Conservation (phyloP, 2,329 filamentous ascomycete genomes). For the Bipolaris bicolor region DNA sequence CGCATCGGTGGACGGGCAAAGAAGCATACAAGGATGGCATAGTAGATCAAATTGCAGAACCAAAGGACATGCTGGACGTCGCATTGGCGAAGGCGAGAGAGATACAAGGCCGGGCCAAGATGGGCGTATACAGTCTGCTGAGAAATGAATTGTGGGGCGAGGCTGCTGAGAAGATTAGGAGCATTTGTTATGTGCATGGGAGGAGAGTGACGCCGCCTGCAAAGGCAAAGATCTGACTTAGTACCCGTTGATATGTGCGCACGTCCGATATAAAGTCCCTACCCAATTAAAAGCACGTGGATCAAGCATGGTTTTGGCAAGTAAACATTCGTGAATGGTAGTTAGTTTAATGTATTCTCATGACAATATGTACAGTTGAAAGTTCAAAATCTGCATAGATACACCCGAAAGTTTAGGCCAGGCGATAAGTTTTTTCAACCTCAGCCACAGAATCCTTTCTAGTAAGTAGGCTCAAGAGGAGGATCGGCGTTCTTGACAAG, state of each 20-base stretch:
- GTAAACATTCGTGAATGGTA: background rate
- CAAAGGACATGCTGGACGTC: slow-evolving; percentile 54
- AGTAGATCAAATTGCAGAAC: slow-evolving; percentile 59
- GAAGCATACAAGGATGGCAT: slow-evolving; percentile 60
- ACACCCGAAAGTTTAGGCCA: background rate
- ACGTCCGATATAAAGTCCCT: background rate
- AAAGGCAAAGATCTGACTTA: slow-evolving; percentile 57
- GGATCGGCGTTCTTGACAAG: slow-evolving; percentile 36
- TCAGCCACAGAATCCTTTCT: background rate
- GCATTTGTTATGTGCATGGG: slow-evolving; percentile 62
- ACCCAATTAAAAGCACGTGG: background rate
- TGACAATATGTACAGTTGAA: background rate
- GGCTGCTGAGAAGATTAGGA: slow-evolving; percentile 57
- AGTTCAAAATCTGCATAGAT: background rate
- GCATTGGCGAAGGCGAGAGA: slow-evolving; percentile 56
- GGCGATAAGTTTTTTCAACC: background rate
- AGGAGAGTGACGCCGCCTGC: slow-evolving; percentile 51
- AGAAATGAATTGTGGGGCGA: slow-evolving; percentile 62
- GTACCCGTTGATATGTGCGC: background rate
- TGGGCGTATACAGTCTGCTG: slow-evolving; percentile 60
- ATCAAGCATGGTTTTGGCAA: background rate
- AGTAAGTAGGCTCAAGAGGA: slow-evolving; percentile 30
- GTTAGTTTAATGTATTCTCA: background rate
- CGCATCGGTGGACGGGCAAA: slow-evolving; percentile 60
- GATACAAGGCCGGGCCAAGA: slow-evolving; percentile 52